phyloP scores from a whole-genome alignment of 2,329 filamentous ascomycete species.

The Pseudogymnoascus sp. region DNA sequence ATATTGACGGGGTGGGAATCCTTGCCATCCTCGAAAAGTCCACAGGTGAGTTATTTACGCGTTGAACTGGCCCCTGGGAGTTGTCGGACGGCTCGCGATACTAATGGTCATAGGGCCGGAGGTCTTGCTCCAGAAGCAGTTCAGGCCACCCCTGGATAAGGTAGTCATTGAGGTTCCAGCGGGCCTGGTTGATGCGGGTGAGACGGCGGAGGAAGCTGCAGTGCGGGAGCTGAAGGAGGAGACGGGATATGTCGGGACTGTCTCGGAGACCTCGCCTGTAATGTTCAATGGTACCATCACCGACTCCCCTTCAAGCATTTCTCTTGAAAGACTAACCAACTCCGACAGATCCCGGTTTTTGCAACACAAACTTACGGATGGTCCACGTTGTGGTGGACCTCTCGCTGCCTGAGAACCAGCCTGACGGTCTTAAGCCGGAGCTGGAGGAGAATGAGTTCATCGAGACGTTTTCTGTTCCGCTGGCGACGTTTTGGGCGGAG shows the following conservation, averaged over 20 bases:
- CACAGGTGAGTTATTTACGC: conserved; percentile 30
- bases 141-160: conserved; percentile 50
- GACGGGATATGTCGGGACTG: conserved; percentile 53
- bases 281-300: conserved; percentile 48
- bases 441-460: conserved; percentile 46
- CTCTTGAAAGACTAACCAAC: not conserved
- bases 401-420: conserved; percentile 35
- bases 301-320: not conserved
- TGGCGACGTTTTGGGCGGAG: conserved; percentile 36
- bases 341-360: conserved; percentile 48
- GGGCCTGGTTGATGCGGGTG: conserved; percentile 52
- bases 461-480: conserved; percentile 40
- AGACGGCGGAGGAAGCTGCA: conserved; percentile 52
- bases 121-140: conserved; percentile 59
- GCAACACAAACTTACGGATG: conserved; percentile 55
- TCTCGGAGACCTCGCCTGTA: conserved; percentile 49
- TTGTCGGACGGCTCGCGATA: not conserved
- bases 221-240: conserved; percentile 57
- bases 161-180: conserved; percentile 57
- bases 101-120: conserved; percentile 34
- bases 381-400: conserved; percentile 41
- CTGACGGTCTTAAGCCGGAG: conserved; percentile 33
- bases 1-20: conserved; percentile 66
- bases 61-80: not conserved
- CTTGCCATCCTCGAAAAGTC: conserved; percentile 55